These are phyloP conservation scores for Sarcomyxa edulis DNA, from an alignment of 768 basidiomycete species.

Conservation along the genomic window DNA sequence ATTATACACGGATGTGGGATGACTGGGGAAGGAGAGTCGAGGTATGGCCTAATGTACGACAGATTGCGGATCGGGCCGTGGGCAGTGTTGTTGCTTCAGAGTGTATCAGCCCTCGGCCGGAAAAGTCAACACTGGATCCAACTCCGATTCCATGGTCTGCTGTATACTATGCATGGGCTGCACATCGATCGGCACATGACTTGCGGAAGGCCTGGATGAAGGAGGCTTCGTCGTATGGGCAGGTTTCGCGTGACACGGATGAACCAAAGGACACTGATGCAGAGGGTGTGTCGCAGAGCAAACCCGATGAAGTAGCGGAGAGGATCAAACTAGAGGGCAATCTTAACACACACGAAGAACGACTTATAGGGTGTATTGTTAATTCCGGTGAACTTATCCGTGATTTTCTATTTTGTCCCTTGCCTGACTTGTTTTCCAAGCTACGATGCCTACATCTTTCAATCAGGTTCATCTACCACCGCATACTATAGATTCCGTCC, in stretches of 20 bases:
- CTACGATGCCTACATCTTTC: conserved; percentile 77
- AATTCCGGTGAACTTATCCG: conserved; percentile 52
- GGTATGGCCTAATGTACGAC: conserved; percentile 62
- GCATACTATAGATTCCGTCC: conserved; percentile 86
- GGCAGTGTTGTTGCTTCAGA: conserved; percentile 50
- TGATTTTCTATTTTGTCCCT: conserved; percentile 10
- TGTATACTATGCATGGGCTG: conserved; percentile 62
- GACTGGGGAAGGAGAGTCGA: conserved; percentile 72
- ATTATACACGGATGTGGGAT: conserved; percentile 37
- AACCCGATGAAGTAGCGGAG: conserved; percentile 70
- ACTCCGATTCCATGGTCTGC: conserved; percentile 64
- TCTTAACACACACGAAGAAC: conserved; percentile 76
- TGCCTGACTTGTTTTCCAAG: conserved; percentile 30
- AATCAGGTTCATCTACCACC: conserved; percentile 82
- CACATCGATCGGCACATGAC: conserved; percentile 43
- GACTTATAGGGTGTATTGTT: conserved; percentile 81
- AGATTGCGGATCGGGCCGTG: conserved; percentile 72
- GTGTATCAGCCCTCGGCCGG: conserved; percentile 12
- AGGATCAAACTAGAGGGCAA: conserved; percentile 68
- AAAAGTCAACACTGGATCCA: conserved; percentile 44
- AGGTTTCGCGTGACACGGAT: conserved; percentile 19
- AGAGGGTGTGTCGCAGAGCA: conserved; percentile 31
- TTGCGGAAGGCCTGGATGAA: conserved; percentile 59
- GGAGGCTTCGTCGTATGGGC: conserved; percentile 33
- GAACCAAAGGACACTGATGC: conserved; percentile 31